Base-by-base conservation (phyloP, 2,329 filamentous ascomycete genomes). In the Diaporthe longicolla region DNA sequence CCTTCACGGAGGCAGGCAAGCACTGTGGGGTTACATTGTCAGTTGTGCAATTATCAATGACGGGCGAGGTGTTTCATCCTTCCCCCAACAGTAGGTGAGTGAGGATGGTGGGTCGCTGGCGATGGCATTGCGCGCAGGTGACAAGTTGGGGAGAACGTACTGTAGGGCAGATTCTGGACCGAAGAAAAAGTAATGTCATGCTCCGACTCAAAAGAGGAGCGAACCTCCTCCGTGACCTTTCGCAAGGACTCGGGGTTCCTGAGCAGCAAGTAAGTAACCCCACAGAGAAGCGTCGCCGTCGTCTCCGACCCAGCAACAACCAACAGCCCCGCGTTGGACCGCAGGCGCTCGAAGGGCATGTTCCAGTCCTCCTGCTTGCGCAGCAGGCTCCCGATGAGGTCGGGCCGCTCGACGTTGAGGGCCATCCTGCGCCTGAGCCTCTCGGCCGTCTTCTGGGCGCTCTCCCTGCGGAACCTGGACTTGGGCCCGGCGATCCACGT, bases 101-200 rank as follows among this genome's bases (percentile, higher is more conserved):
- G 15, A 24, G 1, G 8, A 6, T 43, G 19, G 3, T 5, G 21
- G 26, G 43, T 15, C 3, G 1, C 26, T 32, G 32, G 11, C 21
- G 0, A 50, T 21, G 3, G 24, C 13, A 5, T 13, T 35, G 40
- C 15, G 9, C 11, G 45, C 11, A 17, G 24, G 54, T n/a, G 3
- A 76, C 76, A 1, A 78, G 79, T 13, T 85, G 83, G 69, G 84
- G 86, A 15, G 85, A 75, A 17, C 87, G 80, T 37, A 88, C 78
- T 78, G 70, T 86, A 87, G 6, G 78, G 73, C 0, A 86, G 77
- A 17, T 78, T 76, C 58, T 78, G 76, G 5, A 82, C 78, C 7
- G 79, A 79, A 1, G 75, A 68, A 17, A 84, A 77, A 15, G 78
- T 80, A 68, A 87, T 86, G 8, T 85, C 82, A 1, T 82, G 78